These are phyloP conservation scores for Closterium sp. DNA, from an alignment of 139 green algal genomes.

Conservation along the genomic window DNA sequence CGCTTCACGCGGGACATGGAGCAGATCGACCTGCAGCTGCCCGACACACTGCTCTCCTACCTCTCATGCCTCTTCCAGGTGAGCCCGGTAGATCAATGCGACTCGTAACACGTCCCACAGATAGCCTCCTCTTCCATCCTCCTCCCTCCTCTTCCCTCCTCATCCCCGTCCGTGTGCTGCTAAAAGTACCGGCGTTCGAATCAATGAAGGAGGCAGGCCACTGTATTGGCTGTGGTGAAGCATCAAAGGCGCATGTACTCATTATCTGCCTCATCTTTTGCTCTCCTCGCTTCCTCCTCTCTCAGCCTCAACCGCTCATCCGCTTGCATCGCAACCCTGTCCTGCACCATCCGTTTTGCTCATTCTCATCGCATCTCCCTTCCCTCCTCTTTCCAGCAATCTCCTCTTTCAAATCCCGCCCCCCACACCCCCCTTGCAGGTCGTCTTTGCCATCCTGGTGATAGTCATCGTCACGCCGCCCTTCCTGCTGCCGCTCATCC, in stretches of 20 bases:
- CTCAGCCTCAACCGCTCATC: too few relatives aligned
- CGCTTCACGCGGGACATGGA: conserved; percentile 65
- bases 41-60: conserved; percentile 39
- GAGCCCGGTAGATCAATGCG: background rate
- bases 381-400: background rate
- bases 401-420: background rate
- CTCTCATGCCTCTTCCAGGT: conserved; percentile 49
- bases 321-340: too few relatives aligned
- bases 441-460: conserved; percentile 35
- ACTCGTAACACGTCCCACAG: too few relatives aligned
- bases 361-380: too few relatives aligned
- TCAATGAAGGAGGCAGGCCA: too few relatives aligned
- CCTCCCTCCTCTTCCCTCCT: background rate
- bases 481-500: conserved; percentile 45
- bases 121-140: background rate
- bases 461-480: conserved; percentile 47
- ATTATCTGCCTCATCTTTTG: background rate
- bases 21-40: conserved; percentile 52
- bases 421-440: background rate
- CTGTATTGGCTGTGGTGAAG: too few relatives aligned
- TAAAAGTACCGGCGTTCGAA: too few relatives aligned
- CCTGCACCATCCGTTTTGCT: too few relatives aligned
- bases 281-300: background rate
- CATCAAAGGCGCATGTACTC: background rate
- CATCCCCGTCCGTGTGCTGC: too few relatives aligned